Evolutionary conservation across 1,284 basidiomycete genomes (phyloP).

Genomic region (Ganoderma leucocontextum): DNA sequence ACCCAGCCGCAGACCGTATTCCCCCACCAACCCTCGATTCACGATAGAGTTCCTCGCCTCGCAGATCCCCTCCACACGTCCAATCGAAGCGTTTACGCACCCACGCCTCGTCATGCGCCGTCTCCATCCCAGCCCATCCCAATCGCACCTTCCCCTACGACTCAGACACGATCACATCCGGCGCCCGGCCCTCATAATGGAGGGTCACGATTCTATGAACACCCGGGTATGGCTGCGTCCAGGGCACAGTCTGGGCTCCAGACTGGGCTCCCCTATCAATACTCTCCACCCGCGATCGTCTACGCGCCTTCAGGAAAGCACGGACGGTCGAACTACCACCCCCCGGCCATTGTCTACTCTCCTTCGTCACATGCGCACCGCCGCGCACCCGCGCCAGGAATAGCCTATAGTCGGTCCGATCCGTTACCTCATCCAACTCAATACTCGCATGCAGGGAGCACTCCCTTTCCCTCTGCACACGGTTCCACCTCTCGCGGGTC

Average conservation of each 20-base stretch:
- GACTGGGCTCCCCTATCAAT: slow-evolving; percentile 40
- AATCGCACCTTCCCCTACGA: slow-evolving; percentile 33
- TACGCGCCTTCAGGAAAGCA: slow-evolving; percentile 45
- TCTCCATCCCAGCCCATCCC: slow-evolving; percentile 34
- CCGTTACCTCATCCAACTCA: slow-evolving; percentile 37
- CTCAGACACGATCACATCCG: slow-evolving; percentile 39
- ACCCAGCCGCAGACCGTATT: slow-evolving; percentile 27
- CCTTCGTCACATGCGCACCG: slow-evolving; percentile 36
- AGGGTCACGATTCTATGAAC: slow-evolving; percentile 35
- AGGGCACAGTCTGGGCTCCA: slow-evolving; percentile 36
- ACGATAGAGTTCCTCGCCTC: slow-evolving; percentile 32
- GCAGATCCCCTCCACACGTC: slow-evolving; percentile 33
- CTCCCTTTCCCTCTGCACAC: slow-evolving; percentile 29
- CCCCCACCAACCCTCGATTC: slow-evolving; percentile 31
- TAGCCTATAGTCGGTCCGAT: slow-evolving; percentile 42
- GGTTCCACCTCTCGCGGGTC: slow-evolving; percentile 31
- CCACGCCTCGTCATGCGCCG: slow-evolving; percentile 35
- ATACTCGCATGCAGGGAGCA: slow-evolving; percentile 30
- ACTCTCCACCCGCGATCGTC: slow-evolving; percentile 44
- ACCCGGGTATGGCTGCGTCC: slow-evolving; percentile 33
- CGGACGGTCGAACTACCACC: slow-evolving; percentile 40
- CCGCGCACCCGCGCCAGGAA: slow-evolving; percentile 37
- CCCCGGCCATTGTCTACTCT: slow-evolving; percentile 44
- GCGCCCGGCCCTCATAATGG: slow-evolving; percentile 29
- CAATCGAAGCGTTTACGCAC: slow-evolving; percentile 30